Conservation (phyloP, 2,329 filamentous ascomycete species). For the Dactylella cylindrospora region DNA sequence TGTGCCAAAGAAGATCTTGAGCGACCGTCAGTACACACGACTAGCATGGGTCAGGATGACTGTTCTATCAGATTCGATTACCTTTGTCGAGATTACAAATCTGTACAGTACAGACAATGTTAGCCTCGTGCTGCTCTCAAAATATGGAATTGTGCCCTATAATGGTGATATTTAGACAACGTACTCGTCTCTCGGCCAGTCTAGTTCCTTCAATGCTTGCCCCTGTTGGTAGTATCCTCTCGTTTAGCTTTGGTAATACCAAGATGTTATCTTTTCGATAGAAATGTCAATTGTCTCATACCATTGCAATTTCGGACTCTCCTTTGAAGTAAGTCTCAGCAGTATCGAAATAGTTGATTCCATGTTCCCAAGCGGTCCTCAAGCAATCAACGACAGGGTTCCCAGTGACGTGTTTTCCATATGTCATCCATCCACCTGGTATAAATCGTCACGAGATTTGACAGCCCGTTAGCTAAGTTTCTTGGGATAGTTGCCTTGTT, state of each 20-base stretch:
- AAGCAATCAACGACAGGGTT: conserved; percentile 52
- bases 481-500: conserved; percentile 50
- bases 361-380: conserved; percentile 61
- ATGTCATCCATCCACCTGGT: conserved; percentile 46
- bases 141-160: no score
- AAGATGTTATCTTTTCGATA: conserved; percentile 58
- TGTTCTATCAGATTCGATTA: conserved; percentile 46
- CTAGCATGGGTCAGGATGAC: neutral
- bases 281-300: conserved; percentile 3
- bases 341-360: conserved; percentile 66
- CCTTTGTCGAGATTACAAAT: conserved; percentile 64
- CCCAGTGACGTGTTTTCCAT: conserved; percentile 49
- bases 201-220: conserved; percentile 62
- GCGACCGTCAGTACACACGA: conserved; percentile 29
- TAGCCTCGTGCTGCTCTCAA: no score
- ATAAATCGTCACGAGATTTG: neutral
- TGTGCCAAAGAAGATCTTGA: conserved; percentile 60
- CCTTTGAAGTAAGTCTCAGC: conserved; percentile 63
- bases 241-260: conserved; percentile 56
- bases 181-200: conserved; percentile 64
- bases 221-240: conserved; percentile 55
- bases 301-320: conserved; percentile 60
- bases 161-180: conserved; percentile 53
- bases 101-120: conserved; percentile 3
- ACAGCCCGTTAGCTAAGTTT: conserved; percentile 47